phyloP scores from a whole-genome alignment of 495 filamentous ascomycete species.

The Glutinoglossum americanum region DNA sequence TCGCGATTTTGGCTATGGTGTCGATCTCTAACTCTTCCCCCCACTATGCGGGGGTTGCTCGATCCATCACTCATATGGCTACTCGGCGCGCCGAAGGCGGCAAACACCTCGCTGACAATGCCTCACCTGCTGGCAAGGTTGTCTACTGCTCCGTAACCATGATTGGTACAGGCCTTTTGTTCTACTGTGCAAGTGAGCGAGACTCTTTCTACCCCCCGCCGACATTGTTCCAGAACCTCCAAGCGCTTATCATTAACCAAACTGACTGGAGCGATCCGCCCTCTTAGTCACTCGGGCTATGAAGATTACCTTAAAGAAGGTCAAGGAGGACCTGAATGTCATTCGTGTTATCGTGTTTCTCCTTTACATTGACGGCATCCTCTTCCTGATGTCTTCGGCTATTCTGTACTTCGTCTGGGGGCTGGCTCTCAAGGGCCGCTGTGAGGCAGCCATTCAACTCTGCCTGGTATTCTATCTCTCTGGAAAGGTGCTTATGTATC shows the following conservation, averaged over 20 bases:
- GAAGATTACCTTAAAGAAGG: not conserved
- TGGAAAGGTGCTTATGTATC: slow-evolving; percentile 15
- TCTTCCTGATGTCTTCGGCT: not conserved
- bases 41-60: not conserved
- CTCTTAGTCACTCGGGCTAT: not conserved
- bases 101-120: no score
- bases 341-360: slow-evolving; percentile 1
- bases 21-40: not conserved
- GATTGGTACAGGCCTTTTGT: not conserved
- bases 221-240: not conserved
- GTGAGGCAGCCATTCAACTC: slow-evolving; percentile 13
- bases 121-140: not conserved
- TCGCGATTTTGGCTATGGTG: not conserved
- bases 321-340: slow-evolving; percentile 1
- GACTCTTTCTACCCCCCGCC: not conserved
- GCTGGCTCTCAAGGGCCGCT: slow-evolving; percentile 2
- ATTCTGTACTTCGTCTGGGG: slow-evolving; percentile 2
- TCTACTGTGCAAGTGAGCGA: slow-evolving; percentile 1
- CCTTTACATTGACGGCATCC: slow-evolving; percentile 4
- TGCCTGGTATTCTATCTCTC: slow-evolving; percentile 18
- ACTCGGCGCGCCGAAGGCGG: no score
- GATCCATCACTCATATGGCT: not conserved
- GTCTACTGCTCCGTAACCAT: not conserved
- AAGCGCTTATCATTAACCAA: not conserved
- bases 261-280: not conserved